A percentile compares a stretch with the other conserved stretches of the same genome.
Evolutionary conservation across 2,329 filamentous ascomycete genomes (phyloP).

Genomic region (Pseudogymnoascus sp.): DNA sequence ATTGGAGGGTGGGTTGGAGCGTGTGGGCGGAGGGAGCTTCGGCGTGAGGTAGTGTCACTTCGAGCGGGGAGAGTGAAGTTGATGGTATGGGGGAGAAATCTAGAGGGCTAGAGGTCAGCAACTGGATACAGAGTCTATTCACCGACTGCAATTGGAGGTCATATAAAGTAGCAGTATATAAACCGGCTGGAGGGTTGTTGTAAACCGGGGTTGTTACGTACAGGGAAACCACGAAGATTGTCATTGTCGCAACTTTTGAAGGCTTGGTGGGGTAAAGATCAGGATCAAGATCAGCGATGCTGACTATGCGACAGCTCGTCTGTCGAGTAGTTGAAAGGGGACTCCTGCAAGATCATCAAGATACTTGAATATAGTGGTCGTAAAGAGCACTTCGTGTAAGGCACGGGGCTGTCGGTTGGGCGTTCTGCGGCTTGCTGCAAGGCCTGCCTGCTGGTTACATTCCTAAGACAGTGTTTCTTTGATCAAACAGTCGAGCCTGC

Average conservation of each 20-base stretch:
- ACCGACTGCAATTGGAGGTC: too few relatives aligned
- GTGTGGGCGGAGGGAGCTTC: conserved; percentile 23
- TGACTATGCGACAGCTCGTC: not conserved
- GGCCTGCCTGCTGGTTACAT: conserved; percentile 5
- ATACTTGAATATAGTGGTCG: not conserved
- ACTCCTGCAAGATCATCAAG: not conserved
- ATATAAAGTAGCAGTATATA: not conserved
- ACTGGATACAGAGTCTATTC: not conserved
- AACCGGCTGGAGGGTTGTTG: not conserved
- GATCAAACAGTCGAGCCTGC: not conserved
- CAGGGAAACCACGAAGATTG: conserved; percentile 53
- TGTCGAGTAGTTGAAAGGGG: not conserved
- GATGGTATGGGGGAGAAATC: conserved; percentile 87
- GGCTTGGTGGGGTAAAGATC: not conserved
- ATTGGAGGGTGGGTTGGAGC: conserved; percentile 27
- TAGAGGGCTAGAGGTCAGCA: conserved; percentile 32
- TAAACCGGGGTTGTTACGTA: conserved; percentile 33
- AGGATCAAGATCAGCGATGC: not conserved
- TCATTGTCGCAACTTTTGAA: conserved; percentile 36
- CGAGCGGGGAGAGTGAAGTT: conserved; percentile 66
- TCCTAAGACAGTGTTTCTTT: conserved; percentile 8
- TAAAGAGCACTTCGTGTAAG: not conserved
- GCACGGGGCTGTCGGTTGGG: conserved; percentile 1
- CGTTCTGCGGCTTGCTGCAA: not conserved
- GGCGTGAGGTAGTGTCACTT: conserved; percentile 37